Percentiles rank a stretch among this genome's conserved stretches.
Evolutionary conservation across 129 eudicot genomes (phyloP).

Genomic region (Rutidosis leptorrhynchoides): DNA sequence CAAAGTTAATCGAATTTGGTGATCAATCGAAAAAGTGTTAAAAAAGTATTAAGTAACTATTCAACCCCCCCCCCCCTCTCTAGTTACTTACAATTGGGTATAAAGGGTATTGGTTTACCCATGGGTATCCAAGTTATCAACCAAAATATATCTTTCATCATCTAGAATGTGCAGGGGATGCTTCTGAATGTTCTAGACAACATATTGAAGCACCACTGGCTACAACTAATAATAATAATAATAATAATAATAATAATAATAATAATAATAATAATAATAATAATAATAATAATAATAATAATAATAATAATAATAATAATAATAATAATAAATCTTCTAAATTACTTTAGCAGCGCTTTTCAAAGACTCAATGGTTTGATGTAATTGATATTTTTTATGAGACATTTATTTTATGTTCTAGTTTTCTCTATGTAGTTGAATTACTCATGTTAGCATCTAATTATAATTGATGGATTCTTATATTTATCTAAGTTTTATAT

Average conservation of each 20-base stretch:
- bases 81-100: too few relatives aligned
- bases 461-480: neutral
- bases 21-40: too few relatives aligned
- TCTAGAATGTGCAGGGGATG: constrained; percentile 24
- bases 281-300: too few relatives aligned
- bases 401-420: neutral
- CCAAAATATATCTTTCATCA: constrained; percentile 11
- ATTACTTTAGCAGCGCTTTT: neutral
- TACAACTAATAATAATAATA: too few relatives aligned
- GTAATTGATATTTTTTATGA: constrained; percentile 1
- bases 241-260: too few relatives aligned
- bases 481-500: neutral
- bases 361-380: neutral
- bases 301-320: too few relatives aligned
- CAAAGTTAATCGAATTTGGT: too few relatives aligned
- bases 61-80: too few relatives aligned
- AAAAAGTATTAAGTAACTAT: too few relatives aligned
- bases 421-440: constrained; percentile 14
- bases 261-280: too few relatives aligned
- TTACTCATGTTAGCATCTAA: constrained; percentile 6
- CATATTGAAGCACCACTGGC: constrained; percentile 10
- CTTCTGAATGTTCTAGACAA: constrained; percentile 13
- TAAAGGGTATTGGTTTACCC: constrained; percentile 1
- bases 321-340: constrained; percentile 1
- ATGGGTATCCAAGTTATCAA: constrained; percentile 3